Base-by-base conservation (phyloP, 176 grass and related monocot genomes). In the Zizania latifolia region DNA sequence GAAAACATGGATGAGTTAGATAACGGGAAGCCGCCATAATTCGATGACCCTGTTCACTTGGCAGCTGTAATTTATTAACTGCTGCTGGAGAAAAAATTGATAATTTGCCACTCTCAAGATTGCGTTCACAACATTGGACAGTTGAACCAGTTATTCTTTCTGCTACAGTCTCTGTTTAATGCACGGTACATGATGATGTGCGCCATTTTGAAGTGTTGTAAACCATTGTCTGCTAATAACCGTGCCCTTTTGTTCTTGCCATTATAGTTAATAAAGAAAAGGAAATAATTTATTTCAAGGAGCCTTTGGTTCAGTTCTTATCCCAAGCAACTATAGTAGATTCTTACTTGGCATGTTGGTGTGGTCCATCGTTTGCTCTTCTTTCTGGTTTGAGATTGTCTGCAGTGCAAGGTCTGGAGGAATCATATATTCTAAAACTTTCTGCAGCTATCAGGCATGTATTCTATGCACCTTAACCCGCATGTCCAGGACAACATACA, bases 1-100 rank as follows among this genome's bases (percentile, higher is more conserved):
- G 81, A 99, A 86, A 85, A 94, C 65, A 80, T 99, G 77, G 89
- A 95, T 22, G 96, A 99, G 66, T 72, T 90, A 48, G 92, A 95
- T 46, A 84, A 90, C 44, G 84, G 59, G 14, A 99, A 92, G 43
- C 87, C 74, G 16, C 85, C 82, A 74, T 99, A 86, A 86, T 86
- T 66, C 85, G 80, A 38, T 65, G 32, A 3, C 14, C 28, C 0
- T 54, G 62, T 58, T 65, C 13, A 17, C 68, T 79, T 66, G 21
- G 55, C 43, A 13, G 86, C 34, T 34, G 62, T 68, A 30, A 69
- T 83, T 79, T 68, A 11, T 64, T 34, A 53, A 28, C 80, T 70
- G 57, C 33, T 50, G 65, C 34, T 33, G 62, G 59, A 63, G 67
- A n/a, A n/a, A n/a, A n/a, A n/a, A n/a, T n/a, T n/a, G n/a, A n/a